Evolutionary conservation across 352 stramenopile genomes (phyloP), one percentile per base, ranked within the genome.

Genomic region (Phytophthora cactorum): DNA sequence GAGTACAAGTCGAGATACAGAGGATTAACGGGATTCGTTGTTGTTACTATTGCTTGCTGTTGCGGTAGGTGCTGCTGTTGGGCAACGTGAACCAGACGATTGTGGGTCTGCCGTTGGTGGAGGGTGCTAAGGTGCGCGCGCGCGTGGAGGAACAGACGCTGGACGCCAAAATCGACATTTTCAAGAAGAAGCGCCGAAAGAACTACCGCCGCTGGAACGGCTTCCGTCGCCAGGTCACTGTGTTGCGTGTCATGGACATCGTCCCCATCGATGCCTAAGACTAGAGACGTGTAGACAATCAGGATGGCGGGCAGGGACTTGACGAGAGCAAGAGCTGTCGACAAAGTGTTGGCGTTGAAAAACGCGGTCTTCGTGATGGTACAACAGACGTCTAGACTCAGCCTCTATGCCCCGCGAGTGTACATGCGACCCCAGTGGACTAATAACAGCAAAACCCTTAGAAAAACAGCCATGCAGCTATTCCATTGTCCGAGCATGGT

Each of bases 101-200:
- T 53, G 78, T 96, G 28, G 88, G 88, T 4, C 82, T 72, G 28
- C 88, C 88, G 49, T 63, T 96, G 2, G 74, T 96, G 34, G 74
- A 79, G 0, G 88, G 86, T 47, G 88, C 88, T 52, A 77, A 87
- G 34, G 88, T 96, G 57, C 82, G 84, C 51, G 88, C 84, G 11
- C 86, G 86, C 43, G 88, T 96, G 57, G 88, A 96, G 66, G 88
- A 96, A 70, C 88, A 96, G 75, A 96, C 88, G 44, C 67, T 96
- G 45, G 88, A 96, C 65, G 82, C 85, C 54, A 96, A 96, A 71
- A 92, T 96, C 55, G 86, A 94, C 70, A 87, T 96, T 60, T 96
- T 96, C 76, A 96, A 96, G 79, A 96, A 96, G 80, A 94, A 94
- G 63, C 86, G 88, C 66, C 81, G 88, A 90, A 96, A 96, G 79